Conservation (phyloP, 2,329 filamentous ascomycete genomes). For the Aspergillus tamarii region DNA sequence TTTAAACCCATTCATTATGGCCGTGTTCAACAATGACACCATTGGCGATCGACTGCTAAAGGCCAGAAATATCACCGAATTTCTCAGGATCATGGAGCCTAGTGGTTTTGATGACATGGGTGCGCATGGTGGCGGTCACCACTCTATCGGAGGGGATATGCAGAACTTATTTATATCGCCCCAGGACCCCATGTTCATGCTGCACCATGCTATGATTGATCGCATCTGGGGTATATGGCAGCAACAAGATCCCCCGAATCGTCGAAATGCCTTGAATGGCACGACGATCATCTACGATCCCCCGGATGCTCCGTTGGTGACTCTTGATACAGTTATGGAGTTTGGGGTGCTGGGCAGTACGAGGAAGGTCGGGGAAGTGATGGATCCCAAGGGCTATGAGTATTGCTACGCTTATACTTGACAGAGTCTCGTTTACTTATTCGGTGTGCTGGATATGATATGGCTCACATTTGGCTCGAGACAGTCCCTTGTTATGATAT, state of each 20-base stretch:
- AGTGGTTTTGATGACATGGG: neutral
- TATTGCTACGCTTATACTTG: conserved; percentile 31
- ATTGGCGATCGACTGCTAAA: neutral
- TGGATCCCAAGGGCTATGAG: conserved; percentile 25
- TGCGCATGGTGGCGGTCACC: conserved; percentile 10
- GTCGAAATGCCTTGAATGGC: conserved; percentile 17
- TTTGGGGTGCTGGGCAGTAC: conserved; percentile 19
- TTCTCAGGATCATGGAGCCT: conserved; percentile 13
- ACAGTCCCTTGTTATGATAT: too few species aligned
- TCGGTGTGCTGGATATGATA: too few species aligned
- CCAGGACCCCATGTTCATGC: conserved; percentile 35
- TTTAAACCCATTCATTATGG: conserved; percentile 4
- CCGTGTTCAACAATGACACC: conserved; percentile 4
- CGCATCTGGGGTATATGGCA: conserved; percentile 37
- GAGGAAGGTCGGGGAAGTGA: conserved; percentile 23
- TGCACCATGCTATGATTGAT: conserved; percentile 36
- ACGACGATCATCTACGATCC: conserved; percentile 17
- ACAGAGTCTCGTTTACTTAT: neutral
- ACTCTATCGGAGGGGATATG: conserved; percentile 7
- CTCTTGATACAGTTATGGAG: conserved; percentile 22
- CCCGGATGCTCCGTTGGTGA: conserved; percentile 10
- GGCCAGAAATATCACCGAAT: conserved; percentile 10
- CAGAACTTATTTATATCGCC: conserved; percentile 14
- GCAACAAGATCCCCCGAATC: conserved; percentile 12
- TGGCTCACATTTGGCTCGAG: too few species aligned